Evolutionary conservation across 352 stramenopile genomes (phyloP).

Genomic region (Pythium scleroteichum): DNA sequence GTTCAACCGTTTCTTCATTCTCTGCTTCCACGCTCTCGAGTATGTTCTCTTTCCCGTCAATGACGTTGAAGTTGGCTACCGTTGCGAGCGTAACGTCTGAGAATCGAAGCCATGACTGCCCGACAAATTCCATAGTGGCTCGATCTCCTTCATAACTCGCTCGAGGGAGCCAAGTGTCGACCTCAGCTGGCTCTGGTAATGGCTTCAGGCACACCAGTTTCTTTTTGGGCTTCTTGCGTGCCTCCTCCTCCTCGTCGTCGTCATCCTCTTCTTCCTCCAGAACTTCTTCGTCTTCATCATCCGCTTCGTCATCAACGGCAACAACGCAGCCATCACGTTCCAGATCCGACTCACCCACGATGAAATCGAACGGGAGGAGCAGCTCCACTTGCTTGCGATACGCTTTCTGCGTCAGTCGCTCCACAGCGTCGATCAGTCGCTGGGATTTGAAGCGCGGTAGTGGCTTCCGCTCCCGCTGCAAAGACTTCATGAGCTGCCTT

Average conservation of each 20-base stretch:
- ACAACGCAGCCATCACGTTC: conserved; percentile 23
- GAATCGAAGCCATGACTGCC: conserved; percentile 17
- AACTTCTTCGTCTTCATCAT: conserved; percentile 38
- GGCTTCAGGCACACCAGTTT: not conserved
- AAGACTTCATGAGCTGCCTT: conserved; percentile 27
- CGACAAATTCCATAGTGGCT: conserved; percentile 5
- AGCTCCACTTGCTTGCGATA: conserved; percentile 54
- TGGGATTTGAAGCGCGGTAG: conserved; percentile 8
- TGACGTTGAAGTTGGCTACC: conserved; percentile 2
- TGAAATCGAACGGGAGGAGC: conserved; percentile 60
- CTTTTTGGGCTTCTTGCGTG: conserved; percentile 22
- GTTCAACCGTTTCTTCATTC: not conserved
- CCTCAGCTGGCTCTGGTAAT: conserved; percentile 18
- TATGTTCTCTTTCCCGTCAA: conserved; percentile 19
- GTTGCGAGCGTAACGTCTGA: conserved; percentile 5
- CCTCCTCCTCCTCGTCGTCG: conserved; percentile 34
- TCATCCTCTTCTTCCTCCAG: conserved; percentile 44
- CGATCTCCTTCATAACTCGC: conserved; percentile 19
- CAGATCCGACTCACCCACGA: conserved; percentile 52
- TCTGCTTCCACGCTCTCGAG: conserved; percentile 10
- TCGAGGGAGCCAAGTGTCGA: conserved; percentile 20
- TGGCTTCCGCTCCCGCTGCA: conserved; percentile 10
- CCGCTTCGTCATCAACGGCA: conserved; percentile 15
- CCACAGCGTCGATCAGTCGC: conserved; percentile 35
- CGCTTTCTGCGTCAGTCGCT: conserved; percentile 67